Conservation (phyloP, 2,329 filamentous ascomycete genomes). For the Clarireedia monteithiana region DNA sequence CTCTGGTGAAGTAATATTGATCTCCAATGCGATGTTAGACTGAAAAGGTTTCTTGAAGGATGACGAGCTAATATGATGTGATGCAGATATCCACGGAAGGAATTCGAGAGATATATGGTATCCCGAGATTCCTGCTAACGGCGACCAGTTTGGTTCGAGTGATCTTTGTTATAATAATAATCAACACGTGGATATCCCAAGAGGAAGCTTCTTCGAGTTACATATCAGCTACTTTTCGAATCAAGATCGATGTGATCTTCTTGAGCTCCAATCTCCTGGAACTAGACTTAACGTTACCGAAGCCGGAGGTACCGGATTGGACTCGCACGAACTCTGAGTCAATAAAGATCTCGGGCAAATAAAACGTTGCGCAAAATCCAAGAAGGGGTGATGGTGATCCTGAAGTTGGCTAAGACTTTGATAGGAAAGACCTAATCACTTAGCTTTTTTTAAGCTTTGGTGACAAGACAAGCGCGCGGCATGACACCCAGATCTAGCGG, state of each 20-base stretch:
- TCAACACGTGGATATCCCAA: slow-evolving; percentile 10
- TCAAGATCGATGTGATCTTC: slow-evolving; percentile 14
- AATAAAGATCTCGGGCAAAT: slow-evolving; percentile 16
- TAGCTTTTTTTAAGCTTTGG: slow-evolving; percentile 18
- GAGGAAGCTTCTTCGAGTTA: slow-evolving; percentile 4
- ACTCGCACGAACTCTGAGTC: slow-evolving; percentile 15
- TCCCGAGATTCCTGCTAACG: slow-evolving; percentile 9
- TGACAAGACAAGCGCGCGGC: slow-evolving; percentile 9
- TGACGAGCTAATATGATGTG: background rate
- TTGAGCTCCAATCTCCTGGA: slow-evolving; percentile 16
- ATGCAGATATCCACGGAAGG: background rate
- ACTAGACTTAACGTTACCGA: slow-evolving; percentile 16
- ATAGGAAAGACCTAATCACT: slow-evolving; percentile 10
- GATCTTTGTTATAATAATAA: slow-evolving; percentile 4
- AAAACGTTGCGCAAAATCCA: slow-evolving; percentile 13
- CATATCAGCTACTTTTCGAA: slow-evolving; percentile 9
- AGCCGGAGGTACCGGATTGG: slow-evolving; percentile 15
- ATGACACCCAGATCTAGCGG: slow-evolving; percentile 12
- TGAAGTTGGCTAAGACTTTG: slow-evolving; percentile 7
- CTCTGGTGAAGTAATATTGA: slow-evolving; percentile 5
- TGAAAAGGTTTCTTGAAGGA: background rate
- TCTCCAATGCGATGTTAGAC: slow-evolving; percentile 2
- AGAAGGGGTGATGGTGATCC: background rate
- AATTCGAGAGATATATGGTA: slow-evolving; percentile 11
- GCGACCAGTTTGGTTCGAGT: slow-evolving; percentile 5